phyloP scores from a whole-genome alignment of 2,329 filamentous ascomycete species.

The Didymella exigua region DNA sequence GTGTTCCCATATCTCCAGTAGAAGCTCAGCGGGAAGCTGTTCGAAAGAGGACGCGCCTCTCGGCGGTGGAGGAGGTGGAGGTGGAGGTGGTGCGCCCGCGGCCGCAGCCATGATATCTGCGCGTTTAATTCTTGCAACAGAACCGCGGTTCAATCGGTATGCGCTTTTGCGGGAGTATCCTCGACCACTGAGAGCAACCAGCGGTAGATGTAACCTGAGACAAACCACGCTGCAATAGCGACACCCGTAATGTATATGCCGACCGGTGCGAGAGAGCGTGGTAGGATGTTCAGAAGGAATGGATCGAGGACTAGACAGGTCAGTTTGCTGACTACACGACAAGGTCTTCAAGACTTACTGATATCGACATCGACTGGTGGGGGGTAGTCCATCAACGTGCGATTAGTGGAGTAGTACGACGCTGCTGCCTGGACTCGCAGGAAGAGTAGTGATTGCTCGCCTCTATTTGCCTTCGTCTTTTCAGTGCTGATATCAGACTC shows the following conservation, averaged over 20 bases:
- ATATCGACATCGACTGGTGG: conserved; percentile 78
- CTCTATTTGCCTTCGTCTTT: conserved; percentile 7
- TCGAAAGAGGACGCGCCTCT: conserved; percentile 40
- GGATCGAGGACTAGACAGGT: conserved; percentile 74
- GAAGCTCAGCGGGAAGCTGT: conserved; percentile 53
- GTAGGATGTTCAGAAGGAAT: conserved; percentile 78
- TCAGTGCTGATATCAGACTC: not conserved
- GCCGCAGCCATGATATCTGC: conserved; percentile 29
- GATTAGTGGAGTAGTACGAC: conserved; percentile 81
- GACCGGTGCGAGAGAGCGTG: conserved; percentile 75
- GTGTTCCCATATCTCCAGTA: conserved; percentile 53
- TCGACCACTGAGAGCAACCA: conserved; percentile 35
- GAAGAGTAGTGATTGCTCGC: conserved; percentile 64
- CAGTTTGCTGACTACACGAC: conserved; percentile 14
- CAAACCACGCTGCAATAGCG: conserved; percentile 58
- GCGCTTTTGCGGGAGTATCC: conserved; percentile 33
- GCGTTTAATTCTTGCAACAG: not conserved
- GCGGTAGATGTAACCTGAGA: conserved; percentile 53
- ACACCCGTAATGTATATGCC: conserved; percentile 70
- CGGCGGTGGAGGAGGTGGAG: conserved; percentile 16
- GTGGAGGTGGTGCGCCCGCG: conserved; percentile 27
- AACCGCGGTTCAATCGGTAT: conserved; percentile 37
- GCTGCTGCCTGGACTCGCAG: conserved; percentile 77
- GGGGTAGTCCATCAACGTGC: conserved; percentile 74
- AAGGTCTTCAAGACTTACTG: conserved; percentile 47